These are phyloP conservation scores for Clavariopsis aquatica DNA, from an alignment of 495 filamentous ascomycete genomes.

Conservation along the genomic window DNA sequence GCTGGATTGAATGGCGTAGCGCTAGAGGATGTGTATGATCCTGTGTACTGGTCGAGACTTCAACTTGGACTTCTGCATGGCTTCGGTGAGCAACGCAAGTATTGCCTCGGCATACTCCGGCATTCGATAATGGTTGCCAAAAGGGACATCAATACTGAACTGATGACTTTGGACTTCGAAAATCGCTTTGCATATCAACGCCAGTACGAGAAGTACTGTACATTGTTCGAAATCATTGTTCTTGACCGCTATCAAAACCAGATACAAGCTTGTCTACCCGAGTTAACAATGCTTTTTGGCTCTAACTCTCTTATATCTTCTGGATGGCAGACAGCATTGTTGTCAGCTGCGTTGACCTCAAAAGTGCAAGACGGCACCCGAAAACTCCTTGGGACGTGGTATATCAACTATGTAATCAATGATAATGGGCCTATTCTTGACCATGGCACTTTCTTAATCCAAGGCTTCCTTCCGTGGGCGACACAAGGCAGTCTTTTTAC, in stretches of 20 bases:
- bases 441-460: conserved; percentile 33
- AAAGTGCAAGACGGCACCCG: conserved; percentile 44
- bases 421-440: conserved; percentile 11
- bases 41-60: conserved; percentile 48
- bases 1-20: conserved; percentile 18
- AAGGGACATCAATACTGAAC: conserved; percentile 26
- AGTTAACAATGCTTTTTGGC: conserved; percentile 38
- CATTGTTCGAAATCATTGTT: conserved; percentile 46
- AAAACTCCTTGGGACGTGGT: conserved; percentile 45
- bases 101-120: conserved; percentile 49
- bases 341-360: conserved; percentile 38
- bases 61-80: conserved; percentile 46
- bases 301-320: conserved; percentile 26
- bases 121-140: conserved; percentile 40
- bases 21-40: conserved; percentile 30
- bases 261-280: conserved; percentile 43
- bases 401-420: conserved; percentile 35
- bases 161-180: conserved; percentile 27
- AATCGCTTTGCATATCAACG: conserved; percentile 7
- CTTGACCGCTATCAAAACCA: conserved; percentile 49
- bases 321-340: conserved; percentile 31
- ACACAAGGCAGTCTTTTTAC: conserved; percentile 45
- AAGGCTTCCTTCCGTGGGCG: conserved; percentile 45
- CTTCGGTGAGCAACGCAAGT: conserved; percentile 49
- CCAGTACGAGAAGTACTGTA: conserved; percentile 43